Conservation (phyloP, 768 basidiomycete genomes). For the Cubamyces lactineus region DNA sequence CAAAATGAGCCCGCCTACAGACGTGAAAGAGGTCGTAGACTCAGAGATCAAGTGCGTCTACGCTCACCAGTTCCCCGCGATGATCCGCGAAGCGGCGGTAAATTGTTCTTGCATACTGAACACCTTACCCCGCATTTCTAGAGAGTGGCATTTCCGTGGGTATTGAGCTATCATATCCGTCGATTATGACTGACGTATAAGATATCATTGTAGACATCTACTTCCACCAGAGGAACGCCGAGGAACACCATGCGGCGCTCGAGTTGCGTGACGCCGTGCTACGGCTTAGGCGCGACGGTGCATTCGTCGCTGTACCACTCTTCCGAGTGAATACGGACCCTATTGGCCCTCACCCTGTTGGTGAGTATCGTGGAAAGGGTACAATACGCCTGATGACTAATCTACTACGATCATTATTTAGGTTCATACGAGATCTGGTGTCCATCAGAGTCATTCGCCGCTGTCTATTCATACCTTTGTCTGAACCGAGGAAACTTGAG, state of each 20-base stretch:
- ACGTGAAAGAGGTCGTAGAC: conserved; percentile 30
- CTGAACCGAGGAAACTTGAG: conserved; percentile 70
- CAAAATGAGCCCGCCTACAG: conserved; percentile 28
- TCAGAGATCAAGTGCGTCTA: conserved; percentile 28
- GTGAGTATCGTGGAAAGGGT: conserved; percentile 41
- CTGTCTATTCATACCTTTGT: conserved; percentile 78
- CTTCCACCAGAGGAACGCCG: conserved; percentile 68
- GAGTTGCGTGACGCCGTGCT: conserved; percentile 73
- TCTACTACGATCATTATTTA: conserved; percentile 29
- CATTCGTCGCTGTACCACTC: conserved; percentile 79
- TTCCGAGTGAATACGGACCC: conserved; percentile 71
- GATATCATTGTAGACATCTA: conserved; percentile 67
- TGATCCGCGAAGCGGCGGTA: not conserved
- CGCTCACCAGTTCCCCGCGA: not conserved
- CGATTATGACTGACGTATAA: not conserved
- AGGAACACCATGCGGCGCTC: conserved; percentile 65
- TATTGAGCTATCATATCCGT: conserved; percentile 21
- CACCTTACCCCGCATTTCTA: not conserved
- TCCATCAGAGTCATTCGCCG: conserved; percentile 70
- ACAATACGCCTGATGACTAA: not conserved
- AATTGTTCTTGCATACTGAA: not conserved
- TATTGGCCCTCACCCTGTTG: conserved; percentile 77
- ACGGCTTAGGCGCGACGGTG: conserved; percentile 69
- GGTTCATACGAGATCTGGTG: conserved; percentile 86
- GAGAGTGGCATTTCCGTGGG: conserved; percentile 28